A percentile compares a stretch with the other conserved stretches of the same genome.
phyloP scores from a whole-genome alignment of 345 rosid genomes.

The Boechera retrofracta region DNA sequence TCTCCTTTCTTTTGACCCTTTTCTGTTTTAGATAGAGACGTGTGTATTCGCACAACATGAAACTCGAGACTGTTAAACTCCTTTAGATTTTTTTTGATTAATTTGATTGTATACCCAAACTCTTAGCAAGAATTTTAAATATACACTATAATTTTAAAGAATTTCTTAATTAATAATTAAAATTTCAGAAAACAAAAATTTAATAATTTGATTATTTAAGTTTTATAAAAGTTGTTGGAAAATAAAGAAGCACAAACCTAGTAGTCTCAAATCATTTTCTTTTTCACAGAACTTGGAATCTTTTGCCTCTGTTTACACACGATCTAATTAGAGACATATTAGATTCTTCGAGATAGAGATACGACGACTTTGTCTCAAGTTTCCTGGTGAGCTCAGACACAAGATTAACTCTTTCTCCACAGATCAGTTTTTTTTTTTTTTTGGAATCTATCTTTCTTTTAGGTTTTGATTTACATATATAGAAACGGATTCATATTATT shows the following conservation, averaged over 20 bases:
- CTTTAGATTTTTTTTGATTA: neutral
- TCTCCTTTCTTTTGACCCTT: constrained; percentile 17
- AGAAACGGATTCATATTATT: neutral
- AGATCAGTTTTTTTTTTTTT: neutral
- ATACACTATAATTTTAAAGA: no score
- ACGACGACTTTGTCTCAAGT: neutral
- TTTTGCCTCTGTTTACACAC: neutral
- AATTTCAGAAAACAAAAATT: no score
- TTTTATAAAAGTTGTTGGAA: neutral
- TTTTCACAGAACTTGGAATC: neutral
- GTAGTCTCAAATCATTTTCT: constrained; percentile 15
- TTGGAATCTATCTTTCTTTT: neutral
- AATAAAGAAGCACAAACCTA: neutral
- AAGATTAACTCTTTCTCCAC: neutral
- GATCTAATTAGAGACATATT: neutral
- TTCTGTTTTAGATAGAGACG: constrained; percentile 36
- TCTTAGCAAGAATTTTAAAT: no score
- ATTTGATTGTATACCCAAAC: no score
- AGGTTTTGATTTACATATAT: neutral
- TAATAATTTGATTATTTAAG: no score
- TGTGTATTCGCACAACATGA: constrained; percentile 1
- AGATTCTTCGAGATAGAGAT: neutral
- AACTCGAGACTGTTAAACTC: neutral
- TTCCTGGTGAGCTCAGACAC: neutral
- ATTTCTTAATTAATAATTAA: no score